Conservation (phyloP, 2,329 filamentous ascomycete species). For the Aquanectria penicillioides region DNA sequence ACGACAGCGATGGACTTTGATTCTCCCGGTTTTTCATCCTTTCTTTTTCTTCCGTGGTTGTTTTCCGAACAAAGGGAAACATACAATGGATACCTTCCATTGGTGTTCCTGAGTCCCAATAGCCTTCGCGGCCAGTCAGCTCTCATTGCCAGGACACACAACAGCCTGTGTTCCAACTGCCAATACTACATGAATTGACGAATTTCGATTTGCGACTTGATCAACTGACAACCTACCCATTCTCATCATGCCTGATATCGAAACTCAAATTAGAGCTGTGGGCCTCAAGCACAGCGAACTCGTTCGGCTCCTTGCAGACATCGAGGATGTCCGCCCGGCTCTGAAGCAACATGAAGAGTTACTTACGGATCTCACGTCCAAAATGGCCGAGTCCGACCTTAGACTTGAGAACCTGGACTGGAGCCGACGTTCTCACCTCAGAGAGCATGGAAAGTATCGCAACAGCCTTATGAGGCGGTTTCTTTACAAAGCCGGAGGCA, state of each 20-base stretch:
- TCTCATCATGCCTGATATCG: slow-evolving; percentile 43
- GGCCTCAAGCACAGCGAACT: slow-evolving; percentile 54
- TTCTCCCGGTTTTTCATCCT: background rate
- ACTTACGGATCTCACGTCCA: slow-evolving; percentile 55
- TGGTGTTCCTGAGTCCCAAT: too few species aligned
- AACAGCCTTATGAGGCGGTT: slow-evolving; percentile 63
- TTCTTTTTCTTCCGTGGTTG: background rate
- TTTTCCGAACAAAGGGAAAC: too few species aligned
- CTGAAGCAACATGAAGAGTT: slow-evolving; percentile 57
- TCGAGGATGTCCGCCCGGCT: slow-evolving; percentile 58
- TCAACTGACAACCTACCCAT: too few species aligned
- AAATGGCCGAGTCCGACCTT: slow-evolving; percentile 49
- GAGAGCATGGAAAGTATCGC: slow-evolving; percentile 63
- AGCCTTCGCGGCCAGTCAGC: too few species aligned
- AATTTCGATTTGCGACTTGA: too few species aligned
- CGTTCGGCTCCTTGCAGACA: slow-evolving; percentile 57
- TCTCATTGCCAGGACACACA: too few species aligned
- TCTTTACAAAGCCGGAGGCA: slow-evolving; percentile 60
- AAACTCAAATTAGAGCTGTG: slow-evolving; percentile 51
- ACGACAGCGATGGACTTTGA: background rate
- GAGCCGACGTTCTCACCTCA: too few species aligned
- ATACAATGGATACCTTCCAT: too few species aligned
- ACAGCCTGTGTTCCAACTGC: too few species aligned
- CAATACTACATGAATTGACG: too few species aligned
- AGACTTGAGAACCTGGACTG: slow-evolving; percentile 49